Evolutionary conservation across 2,329 filamentous ascomycete species (phyloP).

Genomic region (Xylariaceae sp.): DNA sequence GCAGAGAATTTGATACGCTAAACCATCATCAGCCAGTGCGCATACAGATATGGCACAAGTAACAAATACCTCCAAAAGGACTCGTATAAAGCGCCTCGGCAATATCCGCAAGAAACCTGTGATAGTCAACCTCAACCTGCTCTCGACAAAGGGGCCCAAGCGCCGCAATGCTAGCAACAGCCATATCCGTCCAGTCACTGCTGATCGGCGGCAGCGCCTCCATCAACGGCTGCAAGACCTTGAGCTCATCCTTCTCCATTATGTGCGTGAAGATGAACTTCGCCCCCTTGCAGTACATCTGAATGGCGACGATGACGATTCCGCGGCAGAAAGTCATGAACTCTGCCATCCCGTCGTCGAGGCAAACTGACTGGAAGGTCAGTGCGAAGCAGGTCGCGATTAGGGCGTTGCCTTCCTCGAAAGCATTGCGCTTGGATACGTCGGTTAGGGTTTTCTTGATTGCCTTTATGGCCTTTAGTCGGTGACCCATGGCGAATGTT

Average conservation of each 20-base stretch:
- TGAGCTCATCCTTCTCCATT: conserved; percentile 37
- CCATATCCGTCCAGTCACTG: conserved; percentile 43
- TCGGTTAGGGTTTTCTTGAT: conserved; percentile 53
- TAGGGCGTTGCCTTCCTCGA: conserved; percentile 56
- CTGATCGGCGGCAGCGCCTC: conserved; percentile 43
- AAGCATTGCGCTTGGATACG: conserved; percentile 37
- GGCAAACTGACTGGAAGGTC: conserved; percentile 54
- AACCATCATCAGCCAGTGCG: neutral
- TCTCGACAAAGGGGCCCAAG: conserved; percentile 42
- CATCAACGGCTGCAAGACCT: conserved; percentile 43
- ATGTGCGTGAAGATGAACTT: conserved; percentile 49
- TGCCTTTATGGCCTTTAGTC: conserved; percentile 55
- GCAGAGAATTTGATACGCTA: conserved; percentile 48
- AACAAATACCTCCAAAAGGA: conserved; percentile 48
- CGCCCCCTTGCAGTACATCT: conserved; percentile 48
- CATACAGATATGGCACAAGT: neutral
- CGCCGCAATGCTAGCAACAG: conserved; percentile 39
- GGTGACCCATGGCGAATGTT: conserved; percentile 58
- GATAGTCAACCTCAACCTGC: conserved; percentile 44
- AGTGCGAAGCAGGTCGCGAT: conserved; percentile 57
- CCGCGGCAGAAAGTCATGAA: conserved; percentile 59
- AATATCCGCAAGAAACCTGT: conserved; percentile 42
- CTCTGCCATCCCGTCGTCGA: conserved; percentile 56
- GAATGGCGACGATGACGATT: conserved; percentile 50
- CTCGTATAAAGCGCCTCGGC: conserved; percentile 49